These are phyloP conservation scores for Phytopythium montanum DNA, from an alignment of 352 stramenopile genomes.

Conservation along the genomic window DNA sequence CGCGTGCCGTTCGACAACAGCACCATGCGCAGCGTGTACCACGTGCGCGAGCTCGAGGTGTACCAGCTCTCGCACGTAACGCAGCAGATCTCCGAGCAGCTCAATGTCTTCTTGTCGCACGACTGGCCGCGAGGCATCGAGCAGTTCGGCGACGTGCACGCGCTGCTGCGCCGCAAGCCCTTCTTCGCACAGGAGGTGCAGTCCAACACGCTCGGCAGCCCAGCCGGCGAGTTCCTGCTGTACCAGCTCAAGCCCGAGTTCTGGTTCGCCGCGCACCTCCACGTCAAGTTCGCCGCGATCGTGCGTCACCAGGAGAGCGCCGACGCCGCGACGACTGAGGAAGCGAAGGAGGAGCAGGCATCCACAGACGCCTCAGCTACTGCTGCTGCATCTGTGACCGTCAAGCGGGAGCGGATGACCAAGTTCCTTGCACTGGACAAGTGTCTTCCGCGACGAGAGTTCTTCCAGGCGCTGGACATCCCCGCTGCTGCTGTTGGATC, in stretches of 20 bases:
- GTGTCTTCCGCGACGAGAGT: slow-evolving; percentile 93
- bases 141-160: slow-evolving; percentile 89
- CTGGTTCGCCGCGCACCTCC: slow-evolving; percentile 98
- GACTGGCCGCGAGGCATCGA: slow-evolving; percentile 98
- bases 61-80: slow-evolving; percentile 91
- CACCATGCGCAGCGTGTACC: slow-evolving; percentile 93
- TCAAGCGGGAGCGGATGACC: slow-evolving; percentile 40
- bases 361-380: neutral
- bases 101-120: slow-evolving; percentile 96
- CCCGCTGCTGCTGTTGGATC: slow-evolving; percentile 6
- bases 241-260: slow-evolving; percentile 89
- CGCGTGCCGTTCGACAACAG: slow-evolving; percentile 57
- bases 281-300: slow-evolving; percentile 98
- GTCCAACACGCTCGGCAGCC: slow-evolving; percentile 92
- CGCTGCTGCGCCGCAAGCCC: slow-evolving; percentile 91
- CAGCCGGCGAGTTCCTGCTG: slow-evolving; percentile 91
- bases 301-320: slow-evolving; percentile 65
- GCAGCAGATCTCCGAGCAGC: slow-evolving; percentile 28
- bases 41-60: slow-evolving; percentile 90
- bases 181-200: slow-evolving; percentile 96
- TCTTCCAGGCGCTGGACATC: slow-evolving; percentile 94
- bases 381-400: neutral
- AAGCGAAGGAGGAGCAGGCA: neutral
- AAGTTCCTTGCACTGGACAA: slow-evolving; percentile 99
- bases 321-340: neutral